A percentile compares a stretch with the other conserved stretches of the same genome.
These are phyloP conservation scores for Penicillium freii DNA, from an alignment of 2,329 filamentous ascomycete species.

Conservation along the genomic window DNA sequence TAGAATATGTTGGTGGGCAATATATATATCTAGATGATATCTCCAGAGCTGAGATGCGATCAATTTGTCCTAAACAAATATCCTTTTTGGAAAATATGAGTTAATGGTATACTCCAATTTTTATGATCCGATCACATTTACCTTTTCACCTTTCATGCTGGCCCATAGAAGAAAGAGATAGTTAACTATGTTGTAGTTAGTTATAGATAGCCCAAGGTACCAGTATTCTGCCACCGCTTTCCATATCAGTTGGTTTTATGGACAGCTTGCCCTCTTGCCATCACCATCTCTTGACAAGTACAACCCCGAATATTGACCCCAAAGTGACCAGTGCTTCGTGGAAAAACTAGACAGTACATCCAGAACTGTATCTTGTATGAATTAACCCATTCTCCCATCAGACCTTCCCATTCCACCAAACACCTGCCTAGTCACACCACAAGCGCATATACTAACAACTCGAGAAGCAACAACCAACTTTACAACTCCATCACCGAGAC, in stretches of 20 bases:
- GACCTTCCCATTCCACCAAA: neutral
- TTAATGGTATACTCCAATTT: neutral
- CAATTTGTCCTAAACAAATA: too few species aligned
- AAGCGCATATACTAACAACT: conserved; percentile 8
- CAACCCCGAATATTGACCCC: neutral
- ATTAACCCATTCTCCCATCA: neutral
- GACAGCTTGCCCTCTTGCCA: conserved; percentile 25
- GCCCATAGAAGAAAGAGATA: neutral
- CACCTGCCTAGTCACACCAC: neutral
- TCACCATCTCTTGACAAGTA: conserved; percentile 4
- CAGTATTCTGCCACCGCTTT: conserved; percentile 26
- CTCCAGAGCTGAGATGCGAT: too few species aligned
- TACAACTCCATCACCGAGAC: neutral
- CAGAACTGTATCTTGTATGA: neutral
- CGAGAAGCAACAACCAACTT: neutral
- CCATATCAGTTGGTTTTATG: conserved; percentile 14
- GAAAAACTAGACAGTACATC: neutral
- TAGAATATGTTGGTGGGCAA: neutral
- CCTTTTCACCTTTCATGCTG: neutral
- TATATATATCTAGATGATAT: neutral
- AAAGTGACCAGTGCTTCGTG: neutral
- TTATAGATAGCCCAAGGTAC: neutral
- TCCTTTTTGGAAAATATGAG: neutral
- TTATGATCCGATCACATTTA: neutral
- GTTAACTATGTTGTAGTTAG: too few species aligned